Conservation (phyloP, 129 eudicot genomes). For the Lactuca saligna region DNA sequence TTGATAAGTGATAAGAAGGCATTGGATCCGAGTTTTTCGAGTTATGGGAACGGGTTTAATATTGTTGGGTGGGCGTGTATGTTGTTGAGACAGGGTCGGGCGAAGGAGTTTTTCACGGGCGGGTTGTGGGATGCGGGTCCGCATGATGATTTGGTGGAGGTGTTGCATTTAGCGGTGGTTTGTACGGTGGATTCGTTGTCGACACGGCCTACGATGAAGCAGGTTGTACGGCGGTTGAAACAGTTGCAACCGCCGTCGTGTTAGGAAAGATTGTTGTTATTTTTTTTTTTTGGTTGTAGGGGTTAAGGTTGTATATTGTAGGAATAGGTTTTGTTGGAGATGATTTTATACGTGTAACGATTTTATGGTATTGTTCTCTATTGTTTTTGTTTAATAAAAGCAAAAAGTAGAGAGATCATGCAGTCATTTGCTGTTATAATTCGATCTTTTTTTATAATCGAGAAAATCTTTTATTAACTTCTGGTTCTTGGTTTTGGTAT, state of each 20-base stretch:
- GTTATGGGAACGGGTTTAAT: conserved; percentile 85
- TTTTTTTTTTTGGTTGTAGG: conserved; percentile 24
- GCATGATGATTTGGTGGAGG: conserved; percentile 90
- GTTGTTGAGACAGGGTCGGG: conserved; percentile 75
- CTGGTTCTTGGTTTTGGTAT: no score
- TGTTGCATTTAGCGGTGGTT: conserved; percentile 73
- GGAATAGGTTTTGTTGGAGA: conserved; percentile 43
- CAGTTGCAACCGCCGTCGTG: conserved; percentile 92
- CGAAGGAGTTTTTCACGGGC: conserved; percentile 82
- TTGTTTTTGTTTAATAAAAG: conserved; percentile 35
- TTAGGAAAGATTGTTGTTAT: conserved; percentile 31
- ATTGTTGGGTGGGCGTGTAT: conserved; percentile 90
- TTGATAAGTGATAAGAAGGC: conserved; percentile 79
- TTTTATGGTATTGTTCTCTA: conserved; percentile 29
- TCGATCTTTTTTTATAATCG: no score
- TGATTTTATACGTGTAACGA: conserved; percentile 30
- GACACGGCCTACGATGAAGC: conserved; percentile 85
- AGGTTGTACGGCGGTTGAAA: conserved; percentile 75
- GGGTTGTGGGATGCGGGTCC: conserved; percentile 95
- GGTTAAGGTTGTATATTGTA: conserved; percentile 67
- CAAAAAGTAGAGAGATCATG: conserved; percentile 23
- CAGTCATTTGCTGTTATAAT: no score
- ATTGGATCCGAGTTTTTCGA: conserved; percentile 78
- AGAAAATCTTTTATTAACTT: no score
- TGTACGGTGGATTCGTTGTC: conserved; percentile 85